Conservation (phyloP, 805 yeast species). For the Myxozyma sirexii region DNA sequence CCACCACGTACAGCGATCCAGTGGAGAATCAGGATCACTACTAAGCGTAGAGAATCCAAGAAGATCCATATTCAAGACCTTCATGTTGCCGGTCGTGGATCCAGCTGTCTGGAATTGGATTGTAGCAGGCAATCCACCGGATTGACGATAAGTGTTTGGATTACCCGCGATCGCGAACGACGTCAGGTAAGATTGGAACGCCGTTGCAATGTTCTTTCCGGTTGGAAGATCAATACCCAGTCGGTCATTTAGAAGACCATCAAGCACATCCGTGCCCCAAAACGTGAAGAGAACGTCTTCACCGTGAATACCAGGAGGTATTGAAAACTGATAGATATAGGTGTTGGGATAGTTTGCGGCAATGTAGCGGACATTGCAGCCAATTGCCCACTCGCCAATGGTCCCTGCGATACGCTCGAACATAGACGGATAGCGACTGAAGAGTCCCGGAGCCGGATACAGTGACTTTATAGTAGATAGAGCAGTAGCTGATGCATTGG, state of each 20-base stretch:
- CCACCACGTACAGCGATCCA: background rate
- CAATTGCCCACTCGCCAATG: slow-evolving; percentile 24
- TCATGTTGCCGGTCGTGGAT: background rate
- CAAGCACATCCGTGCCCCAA: slow-evolving; percentile 3
- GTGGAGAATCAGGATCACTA: background rate
- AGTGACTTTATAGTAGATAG: background rate
- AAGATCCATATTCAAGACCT: background rate
- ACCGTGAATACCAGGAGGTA: slow-evolving; percentile 26
- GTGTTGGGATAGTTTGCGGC: slow-evolving; percentile 8
- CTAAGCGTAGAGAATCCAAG: background rate
- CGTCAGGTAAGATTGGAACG: background rate
- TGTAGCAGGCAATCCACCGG: background rate
- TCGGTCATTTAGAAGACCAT: background rate
- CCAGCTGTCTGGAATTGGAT: background rate
- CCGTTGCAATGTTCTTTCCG: background rate
- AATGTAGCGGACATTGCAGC: slow-evolving; percentile 8
- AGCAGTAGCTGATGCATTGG: slow-evolving; percentile 12
- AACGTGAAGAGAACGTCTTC: slow-evolving; percentile 26
- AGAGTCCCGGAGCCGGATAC: slow-evolving; percentile 4
- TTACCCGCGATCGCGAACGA: background rate
- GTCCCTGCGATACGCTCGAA: slow-evolving; percentile 9
- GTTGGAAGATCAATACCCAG: background rate
- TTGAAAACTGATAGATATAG: slow-evolving; percentile 4
- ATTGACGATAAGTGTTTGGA: slow-evolving; percentile 2
- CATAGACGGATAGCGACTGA: background rate